These are phyloP conservation scores for Stylonectria norvegica DNA, from an alignment of 2,329 filamentous ascomycete species.

Conservation along the genomic window DNA sequence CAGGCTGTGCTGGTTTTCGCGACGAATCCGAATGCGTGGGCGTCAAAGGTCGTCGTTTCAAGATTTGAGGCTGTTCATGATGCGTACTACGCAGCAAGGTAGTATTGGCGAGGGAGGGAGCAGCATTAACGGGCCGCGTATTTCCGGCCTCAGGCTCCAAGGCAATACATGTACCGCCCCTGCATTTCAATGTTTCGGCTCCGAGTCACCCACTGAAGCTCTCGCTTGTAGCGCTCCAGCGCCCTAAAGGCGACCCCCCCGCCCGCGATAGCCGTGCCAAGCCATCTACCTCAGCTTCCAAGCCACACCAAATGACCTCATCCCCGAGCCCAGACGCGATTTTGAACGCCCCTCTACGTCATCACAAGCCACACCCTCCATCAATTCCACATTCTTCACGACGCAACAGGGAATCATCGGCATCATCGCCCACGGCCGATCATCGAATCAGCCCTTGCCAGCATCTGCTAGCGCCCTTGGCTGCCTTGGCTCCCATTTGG, in stretches of 20 bases:
- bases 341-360: slow-evolving; percentile 1
- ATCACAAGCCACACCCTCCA: neutral
- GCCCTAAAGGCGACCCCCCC: no score
- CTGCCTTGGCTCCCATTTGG: no score
- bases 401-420: neutral
- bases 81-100: no score
- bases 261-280: slow-evolving; percentile 2
- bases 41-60: slow-evolving; percentile 16
- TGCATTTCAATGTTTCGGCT: no score
- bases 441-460: neutral
- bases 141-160: no score
- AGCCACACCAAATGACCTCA: slow-evolving; percentile 14
- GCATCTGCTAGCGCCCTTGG: no score
- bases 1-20: slow-evolving; percentile 22
- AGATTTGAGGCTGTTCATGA: slow-evolving; percentile 10
- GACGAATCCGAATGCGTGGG: slow-evolving; percentile 7
- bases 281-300: slow-evolving; percentile 3
- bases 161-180: no score
- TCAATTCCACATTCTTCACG: neutral
- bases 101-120: no score
- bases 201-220: no score
- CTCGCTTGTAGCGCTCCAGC: no score
- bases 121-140: no score
- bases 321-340: slow-evolving; percentile 5
- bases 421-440: neutral